Conservation (phyloP, 768 basidiomycete genomes). For the Gyrodon lividus region DNA sequence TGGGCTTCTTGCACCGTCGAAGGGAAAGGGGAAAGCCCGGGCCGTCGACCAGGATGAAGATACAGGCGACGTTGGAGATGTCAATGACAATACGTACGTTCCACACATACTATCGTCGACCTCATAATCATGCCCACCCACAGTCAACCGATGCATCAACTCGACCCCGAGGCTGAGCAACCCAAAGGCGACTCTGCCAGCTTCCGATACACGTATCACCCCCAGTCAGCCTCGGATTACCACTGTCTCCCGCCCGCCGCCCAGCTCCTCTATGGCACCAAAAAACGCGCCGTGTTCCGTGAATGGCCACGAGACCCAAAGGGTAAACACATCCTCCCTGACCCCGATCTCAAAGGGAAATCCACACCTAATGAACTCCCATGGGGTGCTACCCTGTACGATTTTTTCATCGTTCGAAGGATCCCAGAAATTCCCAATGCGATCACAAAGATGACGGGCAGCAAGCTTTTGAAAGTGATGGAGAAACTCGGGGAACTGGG, state of each 20-base stretch:
- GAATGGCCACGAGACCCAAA: conserved; percentile 26
- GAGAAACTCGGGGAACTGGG: conserved; percentile 17
- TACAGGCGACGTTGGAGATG: background rate
- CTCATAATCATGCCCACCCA: background rate
- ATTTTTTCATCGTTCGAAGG: conserved; percentile 18
- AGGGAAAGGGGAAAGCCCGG: background rate
- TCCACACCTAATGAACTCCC: conserved; percentile 17
- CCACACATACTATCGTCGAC: background rate
- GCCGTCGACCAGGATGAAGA: background rate
- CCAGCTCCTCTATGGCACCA: background rate
- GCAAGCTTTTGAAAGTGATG: conserved; percentile 14
- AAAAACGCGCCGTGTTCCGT: conserved; percentile 22
- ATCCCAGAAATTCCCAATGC: background rate
- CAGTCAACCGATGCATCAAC: background rate
- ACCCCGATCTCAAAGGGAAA: conserved; percentile 9
- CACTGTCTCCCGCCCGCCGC: background rate
- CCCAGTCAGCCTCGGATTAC: background rate
- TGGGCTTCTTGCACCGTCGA: background rate
- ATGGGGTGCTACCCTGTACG: conserved; percentile 31
- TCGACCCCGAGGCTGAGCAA: background rate
- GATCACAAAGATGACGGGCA: conserved; percentile 16
- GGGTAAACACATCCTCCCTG: conserved; percentile 7
- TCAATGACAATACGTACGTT: background rate
- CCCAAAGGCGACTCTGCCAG: too few relatives aligned
- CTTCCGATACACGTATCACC: too few relatives aligned